Evolutionary conservation across 192 early-diverging fungal genomes (phyloP), one percentile per base, ranked within the genome.

Genomic region (Paraglomus brasilianum): DNA sequence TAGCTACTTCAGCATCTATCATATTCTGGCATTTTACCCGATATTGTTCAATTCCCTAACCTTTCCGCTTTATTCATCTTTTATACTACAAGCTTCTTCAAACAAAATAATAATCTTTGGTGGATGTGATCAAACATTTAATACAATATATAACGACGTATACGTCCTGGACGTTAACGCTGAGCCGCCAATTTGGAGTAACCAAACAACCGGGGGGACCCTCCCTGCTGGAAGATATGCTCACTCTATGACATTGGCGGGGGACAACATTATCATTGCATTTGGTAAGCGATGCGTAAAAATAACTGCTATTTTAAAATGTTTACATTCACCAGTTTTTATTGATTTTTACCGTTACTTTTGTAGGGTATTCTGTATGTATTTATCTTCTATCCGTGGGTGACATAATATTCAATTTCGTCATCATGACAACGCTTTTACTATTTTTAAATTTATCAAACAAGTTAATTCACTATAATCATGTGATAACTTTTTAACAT

Each of bases 61-160:
- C 3, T 30, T 3, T 30, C 30, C 3, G 30, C 30, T 30, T 3
- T 30, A 30, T 62, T 13, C 19, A 62, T n/a, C 1, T 41, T 17
- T 10, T 43, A 0, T 62, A 21, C 39, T 42, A 43, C 1, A 42
- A 67, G 66, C 66, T 43, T 14, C 39, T 39, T 13, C 51, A 22
- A 45, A 45, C 19, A 67, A 41, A 55, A 45, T 67, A 8, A 55
- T 67, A 14, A 67, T 67, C 14, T 30, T 43, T 53, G 66, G 66
- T 38, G 66, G 66, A n/a, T 39, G 39, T 5, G 38, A 43, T 39
- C 5, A 36, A 14, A 43, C n/a, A 22, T 67, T 19, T 67, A 1
- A 5, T 38, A 39, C 8, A 1, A 21, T 55, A 53, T 67, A 19
- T 53, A n/a, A 41, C 2, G 66, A 67, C 43, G 14, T 67, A 22